Evolutionary conservation across 129 eudicot species (phyloP).

Genomic region (Ambrosia artemisiifolia): DNA sequence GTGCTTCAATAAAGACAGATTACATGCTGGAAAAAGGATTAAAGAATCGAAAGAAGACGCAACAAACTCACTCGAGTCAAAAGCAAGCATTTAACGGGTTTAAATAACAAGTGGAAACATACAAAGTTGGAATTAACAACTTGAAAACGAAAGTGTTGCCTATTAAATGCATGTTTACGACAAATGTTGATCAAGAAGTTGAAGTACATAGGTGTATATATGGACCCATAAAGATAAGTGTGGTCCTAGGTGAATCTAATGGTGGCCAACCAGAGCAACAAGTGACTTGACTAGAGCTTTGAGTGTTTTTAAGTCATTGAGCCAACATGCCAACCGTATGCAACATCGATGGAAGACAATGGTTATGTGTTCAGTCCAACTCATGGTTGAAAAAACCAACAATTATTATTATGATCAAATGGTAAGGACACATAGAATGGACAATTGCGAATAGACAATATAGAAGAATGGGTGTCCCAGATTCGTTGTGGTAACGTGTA

Average conservation of each 20-base stretch:
- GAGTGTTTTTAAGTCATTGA: conserved; percentile 10
- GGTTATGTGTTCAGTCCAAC: conserved; percentile 6
- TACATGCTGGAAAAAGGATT: background rate
- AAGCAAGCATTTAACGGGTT: conserved; percentile 12
- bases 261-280: conserved; percentile 6
- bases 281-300: conserved; percentile 25
- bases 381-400: conserved; percentile 15
- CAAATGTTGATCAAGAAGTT: too few species aligned
- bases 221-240: conserved; percentile 9
- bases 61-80: conserved; percentile 20
- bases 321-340: conserved; percentile 27
- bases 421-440: background rate
- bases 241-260: conserved; percentile 10
- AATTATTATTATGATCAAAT: background rate
- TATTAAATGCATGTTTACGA: background rate
- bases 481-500: background rate
- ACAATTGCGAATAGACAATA: background rate
- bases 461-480: background rate
- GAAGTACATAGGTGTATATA: background rate
- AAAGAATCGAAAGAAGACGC: conserved; percentile 19
- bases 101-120: background rate
- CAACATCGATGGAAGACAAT: conserved; percentile 32
- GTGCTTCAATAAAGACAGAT: conserved; percentile 24
- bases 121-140: conserved; percentile 2
- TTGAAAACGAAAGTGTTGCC: background rate